Conservation (phyloP, 169 alveolate species). For the Plasmodium sp. region DNA sequence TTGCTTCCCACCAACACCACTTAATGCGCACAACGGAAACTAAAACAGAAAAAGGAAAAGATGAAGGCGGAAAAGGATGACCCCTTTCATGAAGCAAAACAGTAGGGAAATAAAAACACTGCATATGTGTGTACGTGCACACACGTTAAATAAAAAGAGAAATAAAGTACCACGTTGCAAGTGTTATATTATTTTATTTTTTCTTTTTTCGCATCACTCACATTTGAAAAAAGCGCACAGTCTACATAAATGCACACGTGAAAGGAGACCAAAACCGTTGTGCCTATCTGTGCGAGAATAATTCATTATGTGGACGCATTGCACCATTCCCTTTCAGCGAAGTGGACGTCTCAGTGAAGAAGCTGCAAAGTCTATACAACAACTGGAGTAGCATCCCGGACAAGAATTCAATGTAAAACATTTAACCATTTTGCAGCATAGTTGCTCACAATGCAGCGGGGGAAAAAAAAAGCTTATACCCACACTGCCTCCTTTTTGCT, state of each 20-base stretch:
- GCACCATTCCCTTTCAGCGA: constrained; percentile 18
- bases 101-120: constrained; percentile 25
- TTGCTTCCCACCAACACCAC: background rate
- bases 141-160: background rate
- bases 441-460: background rate
- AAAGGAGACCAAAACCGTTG: background rate
- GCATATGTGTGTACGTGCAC: background rate
- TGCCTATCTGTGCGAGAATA: background rate
- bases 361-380: constrained; percentile 42
- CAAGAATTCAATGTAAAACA: constrained; percentile 38
- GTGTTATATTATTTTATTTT: background rate
- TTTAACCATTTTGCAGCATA: background rate
- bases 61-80: constrained; percentile 37
- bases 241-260: background rate
- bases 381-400: constrained; percentile 60
- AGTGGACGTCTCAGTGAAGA: constrained; percentile 52
- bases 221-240: background rate
- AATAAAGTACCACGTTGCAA: background rate
- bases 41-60: constrained; percentile 6
- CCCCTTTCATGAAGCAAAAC: constrained; percentile 72
- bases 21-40: background rate
- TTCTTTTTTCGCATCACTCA: background rate
- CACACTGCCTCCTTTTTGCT: background rate
- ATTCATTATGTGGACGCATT: background rate
- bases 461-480: background rate